Evolutionary conservation across 1,284 basidiomycete genomes (phyloP).

Genomic region (Meira nashicola): DNA sequence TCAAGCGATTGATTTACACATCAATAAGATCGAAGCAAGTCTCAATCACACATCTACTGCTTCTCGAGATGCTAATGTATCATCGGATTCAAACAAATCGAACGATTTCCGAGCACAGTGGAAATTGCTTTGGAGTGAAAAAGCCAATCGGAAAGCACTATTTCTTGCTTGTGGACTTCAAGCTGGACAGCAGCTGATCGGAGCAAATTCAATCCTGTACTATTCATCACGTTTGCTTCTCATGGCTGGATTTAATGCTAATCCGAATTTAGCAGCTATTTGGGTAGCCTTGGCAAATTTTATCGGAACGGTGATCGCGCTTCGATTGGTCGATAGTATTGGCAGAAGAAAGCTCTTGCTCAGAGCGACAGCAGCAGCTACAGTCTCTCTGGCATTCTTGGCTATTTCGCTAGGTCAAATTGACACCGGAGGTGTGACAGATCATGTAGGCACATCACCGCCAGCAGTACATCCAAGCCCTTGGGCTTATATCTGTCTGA

Average conservation of each 20-base stretch:
- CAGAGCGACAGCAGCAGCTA: conserved; percentile 29
- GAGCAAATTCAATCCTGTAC: conserved; percentile 24
- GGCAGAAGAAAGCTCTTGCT: conserved; percentile 37
- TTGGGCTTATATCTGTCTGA: conserved; percentile 31
- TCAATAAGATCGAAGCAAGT: conserved; percentile 27
- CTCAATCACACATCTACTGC: conserved; percentile 15
- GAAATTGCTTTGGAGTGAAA: conserved; percentile 20
- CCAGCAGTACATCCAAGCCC: not conserved
- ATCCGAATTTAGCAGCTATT: conserved; percentile 38
- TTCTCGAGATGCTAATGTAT: not conserved
- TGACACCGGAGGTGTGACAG: conserved; percentile 14
- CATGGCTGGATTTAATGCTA: conserved; percentile 38
- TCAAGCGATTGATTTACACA: conserved; percentile 21
- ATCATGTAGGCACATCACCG: conserved; percentile 2
- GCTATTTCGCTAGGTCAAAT: conserved; percentile 26
- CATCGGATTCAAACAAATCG: not conserved
- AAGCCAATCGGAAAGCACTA: conserved; percentile 24
- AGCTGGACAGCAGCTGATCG: conserved; percentile 10
- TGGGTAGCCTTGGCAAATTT: conserved; percentile 41
- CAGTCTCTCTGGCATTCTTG: conserved; percentile 26
- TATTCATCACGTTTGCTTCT: conserved; percentile 29
- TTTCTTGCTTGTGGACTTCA: conserved; percentile 31
- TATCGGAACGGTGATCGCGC: conserved; percentile 30
- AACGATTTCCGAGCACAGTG: conserved; percentile 23
- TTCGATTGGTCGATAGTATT: conserved; percentile 33